Conservation (phyloP, 2,329 filamentous ascomycete genomes). For the Epichloe brachyelytri region DNA sequence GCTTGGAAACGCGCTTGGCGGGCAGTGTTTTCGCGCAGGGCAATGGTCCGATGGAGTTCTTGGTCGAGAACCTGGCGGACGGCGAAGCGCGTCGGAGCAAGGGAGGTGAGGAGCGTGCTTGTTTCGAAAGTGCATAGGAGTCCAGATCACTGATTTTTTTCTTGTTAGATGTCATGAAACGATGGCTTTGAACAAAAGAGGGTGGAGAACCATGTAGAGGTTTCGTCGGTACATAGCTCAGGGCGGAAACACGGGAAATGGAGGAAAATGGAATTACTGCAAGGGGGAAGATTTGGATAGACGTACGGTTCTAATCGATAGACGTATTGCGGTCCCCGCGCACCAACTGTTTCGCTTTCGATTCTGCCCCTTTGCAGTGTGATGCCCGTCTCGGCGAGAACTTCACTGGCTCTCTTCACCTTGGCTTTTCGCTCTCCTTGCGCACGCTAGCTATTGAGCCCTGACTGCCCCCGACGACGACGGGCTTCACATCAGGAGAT, state of each 20-base stretch:
- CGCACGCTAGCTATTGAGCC: conserved; percentile 70
- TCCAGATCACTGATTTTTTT: conserved; percentile 50
- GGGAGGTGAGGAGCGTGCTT: conserved; percentile 40
- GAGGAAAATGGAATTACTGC: neutral
- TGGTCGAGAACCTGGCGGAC: conserved; percentile 88
- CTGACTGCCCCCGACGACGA: conserved; percentile 60
- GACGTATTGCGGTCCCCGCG: conserved; percentile 58
- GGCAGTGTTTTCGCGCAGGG: conserved; percentile 51
- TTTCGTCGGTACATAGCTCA: neutral
- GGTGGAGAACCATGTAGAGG: conserved; percentile 6
- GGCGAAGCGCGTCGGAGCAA: conserved; percentile 73
- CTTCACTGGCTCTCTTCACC: conserved; percentile 64
- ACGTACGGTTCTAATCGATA: conserved; percentile 92
- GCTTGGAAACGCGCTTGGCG: conserved; percentile 52
- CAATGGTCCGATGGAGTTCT: conserved; percentile 65
- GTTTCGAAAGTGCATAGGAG: conserved; percentile 64
- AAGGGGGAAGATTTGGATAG: neutral
- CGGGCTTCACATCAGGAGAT: conserved; percentile 80
- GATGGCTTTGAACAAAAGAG: neutral
- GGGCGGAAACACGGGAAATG: neutral
- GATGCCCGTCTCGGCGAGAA: conserved; percentile 74
- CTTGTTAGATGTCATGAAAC: neutral
- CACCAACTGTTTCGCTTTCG: conserved; percentile 49
- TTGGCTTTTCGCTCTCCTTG: conserved; percentile 70
- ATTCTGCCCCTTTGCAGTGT: conserved; percentile 69